phyloP scores from a whole-genome alignment of 2,329 filamentous ascomycete species.

The Fusarium agapanthi region DNA sequence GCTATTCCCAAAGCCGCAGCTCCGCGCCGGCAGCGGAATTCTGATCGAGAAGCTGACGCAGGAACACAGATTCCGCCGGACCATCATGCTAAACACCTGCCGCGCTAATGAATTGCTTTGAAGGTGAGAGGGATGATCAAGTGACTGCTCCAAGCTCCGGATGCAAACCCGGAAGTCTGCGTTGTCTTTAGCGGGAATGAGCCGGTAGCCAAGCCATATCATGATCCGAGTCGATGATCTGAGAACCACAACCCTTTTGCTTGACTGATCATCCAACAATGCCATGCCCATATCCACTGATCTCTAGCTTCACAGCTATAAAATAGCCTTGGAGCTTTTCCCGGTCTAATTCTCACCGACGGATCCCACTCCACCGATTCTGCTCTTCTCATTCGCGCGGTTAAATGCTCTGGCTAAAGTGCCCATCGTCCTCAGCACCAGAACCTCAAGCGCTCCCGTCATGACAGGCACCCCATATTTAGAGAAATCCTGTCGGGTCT shows the following conservation, averaged over 20 bases:
- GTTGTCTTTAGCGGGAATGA: background rate
- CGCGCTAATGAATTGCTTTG: too few species aligned
- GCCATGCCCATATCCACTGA: background rate
- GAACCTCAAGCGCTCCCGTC: slow-evolving; percentile 31
- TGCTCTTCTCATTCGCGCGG: slow-evolving; percentile 21
- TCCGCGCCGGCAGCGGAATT: slow-evolving; percentile 16
- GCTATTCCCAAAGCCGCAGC: slow-evolving; percentile 18
- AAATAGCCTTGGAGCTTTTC: slow-evolving; percentile 9
- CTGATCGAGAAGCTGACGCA: background rate
- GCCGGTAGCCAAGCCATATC: background rate
- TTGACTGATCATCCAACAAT: background rate
- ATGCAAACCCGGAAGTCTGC: background rate
- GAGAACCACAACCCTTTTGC: background rate
- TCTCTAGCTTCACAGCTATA: slow-evolving; percentile 4
- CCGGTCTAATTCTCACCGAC: slow-evolving; percentile 25
- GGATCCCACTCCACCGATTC: slow-evolving; percentile 17
- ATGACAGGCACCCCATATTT: slow-evolving; percentile 21
- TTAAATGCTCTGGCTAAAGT: slow-evolving; percentile 25
- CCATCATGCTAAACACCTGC: background rate
- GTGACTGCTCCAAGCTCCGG: background rate
- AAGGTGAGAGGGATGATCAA: background rate
- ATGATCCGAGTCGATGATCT: background rate
- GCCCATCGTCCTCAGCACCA: background rate
- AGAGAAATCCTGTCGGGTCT: slow-evolving; percentile 8
- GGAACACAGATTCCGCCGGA: background rate